phyloP scores from a whole-genome alignment of 2,329 filamentous ascomycete species.

The Pseudogymnoascus destructans region DNA sequence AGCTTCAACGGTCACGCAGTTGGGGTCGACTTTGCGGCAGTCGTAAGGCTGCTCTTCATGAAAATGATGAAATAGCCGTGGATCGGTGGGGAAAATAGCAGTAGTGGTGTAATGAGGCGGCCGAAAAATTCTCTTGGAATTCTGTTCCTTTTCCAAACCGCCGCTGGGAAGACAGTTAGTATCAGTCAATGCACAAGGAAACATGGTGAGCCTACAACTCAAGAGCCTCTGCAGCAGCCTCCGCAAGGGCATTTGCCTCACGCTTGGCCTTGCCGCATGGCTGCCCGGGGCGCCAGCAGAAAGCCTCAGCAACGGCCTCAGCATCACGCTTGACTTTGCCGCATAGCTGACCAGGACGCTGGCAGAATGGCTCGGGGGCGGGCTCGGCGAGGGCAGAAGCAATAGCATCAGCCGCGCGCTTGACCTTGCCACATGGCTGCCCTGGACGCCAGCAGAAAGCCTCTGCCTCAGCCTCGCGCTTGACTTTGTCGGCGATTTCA shows the following conservation, averaged over 20 bases:
- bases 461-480: slow-evolving; percentile 9
- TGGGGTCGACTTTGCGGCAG: no score
- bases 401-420: slow-evolving; percentile 26
- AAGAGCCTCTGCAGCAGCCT: slow-evolving; percentile 8
- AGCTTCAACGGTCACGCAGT: no score
- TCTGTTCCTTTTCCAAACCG: background rate
- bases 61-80: no score
- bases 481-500: background rate
- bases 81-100: no score
- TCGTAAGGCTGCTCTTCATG: no score
- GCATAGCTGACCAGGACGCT: slow-evolving; percentile 18
- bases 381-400: slow-evolving; percentile 19
- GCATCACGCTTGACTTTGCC: slow-evolving; percentile 10
- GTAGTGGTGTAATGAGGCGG: no score
- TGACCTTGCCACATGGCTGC: slow-evolving; percentile 22
- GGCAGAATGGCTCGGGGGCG: slow-evolving; percentile 24
- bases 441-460: slow-evolving; percentile 21
- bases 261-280: slow-evolving; percentile 17
- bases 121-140: no score
- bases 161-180: background rate
- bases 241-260: slow-evolving; percentile 10
- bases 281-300: slow-evolving; percentile 19
- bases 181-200: background rate
- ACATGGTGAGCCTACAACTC: background rate
- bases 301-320: slow-evolving; percentile 13